Conservation (phyloP, 352 stramenopile genomes). For the Aphanomyces invadans region DNA sequence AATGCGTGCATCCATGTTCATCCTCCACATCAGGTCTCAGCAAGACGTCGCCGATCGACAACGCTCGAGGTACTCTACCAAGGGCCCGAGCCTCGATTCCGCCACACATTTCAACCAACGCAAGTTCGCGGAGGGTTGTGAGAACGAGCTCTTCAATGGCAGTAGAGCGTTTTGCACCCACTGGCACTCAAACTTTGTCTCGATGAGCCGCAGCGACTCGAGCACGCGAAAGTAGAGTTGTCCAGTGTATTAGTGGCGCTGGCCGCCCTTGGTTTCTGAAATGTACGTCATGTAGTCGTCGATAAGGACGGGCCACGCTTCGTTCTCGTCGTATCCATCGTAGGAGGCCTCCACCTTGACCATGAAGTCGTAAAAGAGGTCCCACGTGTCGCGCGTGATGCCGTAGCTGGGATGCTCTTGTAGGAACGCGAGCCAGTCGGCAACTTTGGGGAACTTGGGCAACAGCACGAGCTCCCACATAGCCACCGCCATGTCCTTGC, state of each 20-base stretch:
- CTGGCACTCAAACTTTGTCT: too few relatives aligned
- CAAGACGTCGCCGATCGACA: too few relatives aligned
- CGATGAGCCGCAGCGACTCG: too few relatives aligned
- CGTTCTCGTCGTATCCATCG: constrained; percentile 83
- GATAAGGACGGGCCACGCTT: constrained; percentile 84
- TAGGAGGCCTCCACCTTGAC: constrained; percentile 71
- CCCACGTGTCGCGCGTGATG: constrained; percentile 82
- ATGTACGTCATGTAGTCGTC: constrained; percentile 86
- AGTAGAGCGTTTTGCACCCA: too few relatives aligned
- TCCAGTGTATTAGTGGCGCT: not conserved
- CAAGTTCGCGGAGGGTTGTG: too few relatives aligned
- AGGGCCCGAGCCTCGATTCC: too few relatives aligned
- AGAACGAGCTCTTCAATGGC: too few relatives aligned
- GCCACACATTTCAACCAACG: too few relatives aligned
- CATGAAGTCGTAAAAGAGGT: constrained; percentile 80
- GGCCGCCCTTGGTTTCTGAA: constrained; percentile 42
- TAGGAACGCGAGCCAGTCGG: constrained; percentile 72
- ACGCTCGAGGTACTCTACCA: too few relatives aligned
- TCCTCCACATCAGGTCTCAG: too few relatives aligned
- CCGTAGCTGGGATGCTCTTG: constrained; percentile 67
- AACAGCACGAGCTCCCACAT: constrained; percentile 82
- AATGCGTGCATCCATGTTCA: too few relatives aligned
- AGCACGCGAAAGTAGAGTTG: too few relatives aligned
- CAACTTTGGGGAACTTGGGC: constrained; percentile 53
- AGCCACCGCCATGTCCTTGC: constrained; percentile 73